Evolutionary conservation across 2,329 filamentous ascomycete genomes (phyloP), one percentile per base, ranked within the genome.

Genomic region (Fusarium pseudoanthophilum): DNA sequence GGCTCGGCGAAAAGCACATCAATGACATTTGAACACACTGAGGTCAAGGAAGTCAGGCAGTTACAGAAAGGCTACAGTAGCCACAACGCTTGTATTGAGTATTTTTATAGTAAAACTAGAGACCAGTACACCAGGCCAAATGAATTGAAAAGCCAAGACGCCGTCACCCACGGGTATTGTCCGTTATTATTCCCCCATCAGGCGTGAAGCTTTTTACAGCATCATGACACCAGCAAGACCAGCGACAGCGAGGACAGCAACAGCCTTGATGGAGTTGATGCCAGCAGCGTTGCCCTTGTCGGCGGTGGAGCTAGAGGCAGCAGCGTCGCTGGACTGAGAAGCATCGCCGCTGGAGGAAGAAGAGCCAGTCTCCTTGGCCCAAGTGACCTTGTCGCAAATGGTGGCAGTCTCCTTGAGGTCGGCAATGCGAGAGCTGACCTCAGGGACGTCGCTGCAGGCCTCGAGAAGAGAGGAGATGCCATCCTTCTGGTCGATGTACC

Each of bases 371-470:
- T 63, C 64, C 37, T 52, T 53, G 7, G 62, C 69, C 70, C 62
- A 77, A 8, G 32, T 40, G 13, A 75, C 9, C 11, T 67, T 52
- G 30, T 52, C 56, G 45, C 75, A 77, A 9, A 64, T 11, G 21
- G 70, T 49, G 14, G 51, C 55, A 26, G 26, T 11, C 5, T 28
- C 40, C 24, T 59, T 64, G 2, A 68, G 15, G 11, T 39, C 36
- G 1, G 46, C 71, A 11, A 77, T n/a, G 13, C 53, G 18, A 20
- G 51, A 64, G 24, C 52, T 66, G 21, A 78, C 34, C 56, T 67
- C 76, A 26, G 78, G 77, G 15, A 79, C 77, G n/a, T 80, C 78
- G 60, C 69, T 78, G 62, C 79, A 80, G 14, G 78, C 79, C 2
- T 74, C 61, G 37, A 76, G 32, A 10, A 80, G 51, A 42, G 69